Evolutionary conservation across 768 basidiomycete species (phyloP).

Genomic region (Trametes coccinea): DNA sequence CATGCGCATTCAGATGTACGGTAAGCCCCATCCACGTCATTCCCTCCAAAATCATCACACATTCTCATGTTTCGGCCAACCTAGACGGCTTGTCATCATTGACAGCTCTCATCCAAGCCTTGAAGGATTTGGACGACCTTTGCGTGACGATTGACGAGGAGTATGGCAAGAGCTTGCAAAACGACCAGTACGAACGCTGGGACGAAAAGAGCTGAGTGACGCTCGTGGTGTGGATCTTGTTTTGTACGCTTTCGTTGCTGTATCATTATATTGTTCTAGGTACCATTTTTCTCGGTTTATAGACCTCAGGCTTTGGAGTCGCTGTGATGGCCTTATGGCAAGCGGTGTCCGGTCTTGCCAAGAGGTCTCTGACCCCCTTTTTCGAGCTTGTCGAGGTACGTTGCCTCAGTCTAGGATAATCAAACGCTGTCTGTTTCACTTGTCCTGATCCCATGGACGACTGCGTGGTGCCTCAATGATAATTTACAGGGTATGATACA

Average conservation of each 20-base stretch:
- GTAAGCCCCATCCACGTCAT: constrained; percentile 48
- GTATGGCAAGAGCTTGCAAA: constrained; percentile 60
- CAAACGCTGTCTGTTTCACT: no score
- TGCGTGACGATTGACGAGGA: constrained; percentile 69
- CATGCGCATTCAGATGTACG: constrained; percentile 99
- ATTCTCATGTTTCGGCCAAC: neutral
- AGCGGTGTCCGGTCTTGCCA: no score
- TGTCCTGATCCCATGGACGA: no score
- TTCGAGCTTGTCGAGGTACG: no score
- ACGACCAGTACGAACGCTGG: constrained; percentile 63
- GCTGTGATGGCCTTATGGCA: no score
- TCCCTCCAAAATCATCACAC: neutral
- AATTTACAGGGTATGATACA: no score
- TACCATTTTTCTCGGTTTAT: neutral
- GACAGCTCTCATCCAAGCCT: constrained; percentile 72
- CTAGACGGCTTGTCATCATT: constrained; percentile 87
- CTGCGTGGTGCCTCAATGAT: no score
- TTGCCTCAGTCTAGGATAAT: no score
- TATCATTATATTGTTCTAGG: constrained; percentile 23
- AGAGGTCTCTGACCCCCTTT: no score
- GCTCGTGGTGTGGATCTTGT: constrained; percentile 9
- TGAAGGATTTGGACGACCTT: constrained; percentile 75
- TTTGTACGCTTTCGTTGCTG: constrained; percentile 14
- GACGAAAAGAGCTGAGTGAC: constrained; percentile 57
- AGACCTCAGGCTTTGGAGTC: neutral